phyloP scores from a whole-genome alignment of 192 early-diverging fungal genomes.

The Coemansia sp. region DNA sequence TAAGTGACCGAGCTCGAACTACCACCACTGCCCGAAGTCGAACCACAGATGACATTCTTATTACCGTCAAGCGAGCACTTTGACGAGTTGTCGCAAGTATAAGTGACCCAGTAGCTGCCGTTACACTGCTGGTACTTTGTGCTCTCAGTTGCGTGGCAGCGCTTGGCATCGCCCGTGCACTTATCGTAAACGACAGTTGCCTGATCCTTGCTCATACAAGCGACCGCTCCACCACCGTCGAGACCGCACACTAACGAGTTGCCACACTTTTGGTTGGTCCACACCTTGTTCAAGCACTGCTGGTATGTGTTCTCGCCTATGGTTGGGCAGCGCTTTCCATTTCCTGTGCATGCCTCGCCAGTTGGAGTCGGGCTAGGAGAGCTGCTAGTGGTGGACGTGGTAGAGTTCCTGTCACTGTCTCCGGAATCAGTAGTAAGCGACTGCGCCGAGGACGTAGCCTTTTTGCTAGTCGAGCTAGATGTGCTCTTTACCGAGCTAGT shows the following conservation, averaged over 20 bases:
- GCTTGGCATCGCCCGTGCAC: conserved; percentile 33
- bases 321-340: conserved; percentile 28
- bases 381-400: neutral
- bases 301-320: conserved; percentile 20
- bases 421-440: neutral
- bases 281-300: conserved; percentile 32
- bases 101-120: conserved; percentile 37
- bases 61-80: conserved; percentile 25
- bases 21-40: neutral
- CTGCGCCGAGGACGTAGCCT: neutral
- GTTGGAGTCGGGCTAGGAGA: conserved; percentile 27
- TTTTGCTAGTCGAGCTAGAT: conserved; percentile 5
- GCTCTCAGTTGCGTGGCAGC: conserved; percentile 23
- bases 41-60: conserved; percentile 31
- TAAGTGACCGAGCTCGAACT: conserved; percentile 14
- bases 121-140: conserved; percentile 51
- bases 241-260: conserved; percentile 33
- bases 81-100: conserved; percentile 17
- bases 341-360: conserved; percentile 33
- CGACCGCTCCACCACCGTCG: conserved; percentile 21
- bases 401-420: neutral
- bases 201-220: conserved; percentile 42
- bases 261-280: conserved; percentile 37
- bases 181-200: conserved; percentile 22
- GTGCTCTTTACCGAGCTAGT: neutral